These are phyloP conservation scores for Waitea zeae DNA, from an alignment of 1,284 basidiomycete species.

Conservation along the genomic window DNA sequence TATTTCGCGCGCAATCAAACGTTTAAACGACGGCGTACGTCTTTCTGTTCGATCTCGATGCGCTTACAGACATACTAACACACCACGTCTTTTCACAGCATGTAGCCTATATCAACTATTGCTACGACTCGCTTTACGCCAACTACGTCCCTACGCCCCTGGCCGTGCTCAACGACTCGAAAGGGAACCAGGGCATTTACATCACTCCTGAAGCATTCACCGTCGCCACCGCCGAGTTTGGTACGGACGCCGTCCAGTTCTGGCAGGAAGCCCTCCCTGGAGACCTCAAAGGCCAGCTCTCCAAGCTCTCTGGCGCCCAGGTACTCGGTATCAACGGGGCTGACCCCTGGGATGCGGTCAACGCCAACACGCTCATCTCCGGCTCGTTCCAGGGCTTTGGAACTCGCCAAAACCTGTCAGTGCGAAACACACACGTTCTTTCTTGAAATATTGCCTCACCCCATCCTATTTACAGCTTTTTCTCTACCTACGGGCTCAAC, in stretches of 20 bases:
- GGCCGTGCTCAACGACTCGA: constrained; percentile 25
- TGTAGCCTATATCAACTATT: constrained; percentile 34
- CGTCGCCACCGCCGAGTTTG: constrained; percentile 32
- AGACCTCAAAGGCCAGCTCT: constrained; percentile 26
- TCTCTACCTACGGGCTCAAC: constrained; percentile 19
- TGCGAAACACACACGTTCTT: constrained; percentile 9
- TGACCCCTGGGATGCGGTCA: constrained; percentile 33
- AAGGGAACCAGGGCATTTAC: constrained; percentile 28
- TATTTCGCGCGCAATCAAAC: constrained; percentile 31
- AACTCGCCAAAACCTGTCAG: constrained; percentile 37
- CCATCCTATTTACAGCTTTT: constrained; percentile 16
- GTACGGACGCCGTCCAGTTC: constrained; percentile 27
- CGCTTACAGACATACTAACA: no score
- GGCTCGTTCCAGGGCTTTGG: constrained; percentile 24
- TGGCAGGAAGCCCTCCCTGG: constrained; percentile 38
- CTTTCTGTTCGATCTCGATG: no score
- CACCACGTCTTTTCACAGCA: no score
- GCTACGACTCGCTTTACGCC: constrained; percentile 33
- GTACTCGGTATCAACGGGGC: constrained; percentile 34
- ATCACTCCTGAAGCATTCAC: constrained; percentile 41
- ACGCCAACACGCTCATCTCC: constrained; percentile 28
- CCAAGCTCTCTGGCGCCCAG: constrained; percentile 36
- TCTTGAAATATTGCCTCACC: neutral
- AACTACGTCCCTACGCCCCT: constrained; percentile 37
- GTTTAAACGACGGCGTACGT: constrained; percentile 38